Percentiles rank a stretch among this genome's conserved stretches.
These are phyloP conservation scores for Lasiosphaeria hispida DNA, from an alignment of 495 filamentous ascomycete species.

Conservation along the genomic window DNA sequence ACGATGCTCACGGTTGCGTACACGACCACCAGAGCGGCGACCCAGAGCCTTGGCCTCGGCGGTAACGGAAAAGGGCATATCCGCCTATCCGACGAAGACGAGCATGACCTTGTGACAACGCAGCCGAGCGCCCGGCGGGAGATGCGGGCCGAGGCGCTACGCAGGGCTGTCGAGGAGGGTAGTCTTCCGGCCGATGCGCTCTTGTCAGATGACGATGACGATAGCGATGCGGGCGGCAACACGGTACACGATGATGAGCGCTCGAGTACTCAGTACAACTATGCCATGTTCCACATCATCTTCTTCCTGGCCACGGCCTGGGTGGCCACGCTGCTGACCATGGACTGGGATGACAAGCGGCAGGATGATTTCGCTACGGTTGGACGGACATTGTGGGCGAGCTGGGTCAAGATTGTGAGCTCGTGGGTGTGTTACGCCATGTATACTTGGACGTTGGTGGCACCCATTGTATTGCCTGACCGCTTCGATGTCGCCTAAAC, in stretches of 20 bases:
- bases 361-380: constrained; percentile 81
- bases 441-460: constrained; percentile 88
- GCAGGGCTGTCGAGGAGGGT: constrained; percentile 86
- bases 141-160: constrained; percentile 89
- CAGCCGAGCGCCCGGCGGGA: constrained; percentile 79
- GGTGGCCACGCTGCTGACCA: constrained; percentile 90
- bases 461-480: constrained; percentile 82
- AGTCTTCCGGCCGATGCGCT: constrained; percentile 88
- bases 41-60: constrained; percentile 83
- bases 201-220: constrained; percentile 75
- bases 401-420: constrained; percentile 98
- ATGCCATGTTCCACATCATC: constrained; percentile 94
- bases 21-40: constrained; percentile 94
- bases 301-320: constrained; percentile 95
- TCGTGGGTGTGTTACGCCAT: constrained; percentile 96
- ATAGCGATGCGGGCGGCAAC: constrained; percentile 57
- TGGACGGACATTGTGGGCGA: constrained; percentile 93
- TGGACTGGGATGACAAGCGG: constrained; percentile 63
- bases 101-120: constrained; percentile 85
- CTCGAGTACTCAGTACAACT: constrained; percentile 88
- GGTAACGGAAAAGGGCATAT: constrained; percentile 56
- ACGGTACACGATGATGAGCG: constrained; percentile 82
- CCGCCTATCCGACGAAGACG: constrained; percentile 56
- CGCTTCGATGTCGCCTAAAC: constrained; percentile 58
- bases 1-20: constrained; percentile 98